Percentiles rank a stretch among this genome's conserved stretches.
Evolutionary conservation across 2,329 filamentous ascomycete genomes (phyloP).

Genomic region (Claviceps sp.): DNA sequence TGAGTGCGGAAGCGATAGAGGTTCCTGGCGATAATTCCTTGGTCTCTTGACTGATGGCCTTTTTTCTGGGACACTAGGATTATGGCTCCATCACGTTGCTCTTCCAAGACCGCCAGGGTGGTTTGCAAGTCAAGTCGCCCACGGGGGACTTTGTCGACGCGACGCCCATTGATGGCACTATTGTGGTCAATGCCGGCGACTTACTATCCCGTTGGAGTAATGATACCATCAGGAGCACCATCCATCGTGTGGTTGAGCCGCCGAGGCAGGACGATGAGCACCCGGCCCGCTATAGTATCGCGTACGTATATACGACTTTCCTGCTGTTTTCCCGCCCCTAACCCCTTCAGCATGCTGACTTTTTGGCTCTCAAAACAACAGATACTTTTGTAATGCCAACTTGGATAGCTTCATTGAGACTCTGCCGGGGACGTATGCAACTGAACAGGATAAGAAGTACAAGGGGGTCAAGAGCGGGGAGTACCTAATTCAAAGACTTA

Average conservation of each 20-base stretch:
- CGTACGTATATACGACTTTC: constrained; percentile 33
- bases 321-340: neutral
- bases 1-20: constrained; percentile 10
- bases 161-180: constrained; percentile 65
- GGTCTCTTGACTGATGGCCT: neutral
- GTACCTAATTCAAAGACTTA: constrained; percentile 66
- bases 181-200: constrained; percentile 84
- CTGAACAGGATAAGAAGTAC: constrained; percentile 63
- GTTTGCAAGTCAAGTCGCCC: constrained; percentile 51
- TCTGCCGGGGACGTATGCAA: constrained; percentile 60
- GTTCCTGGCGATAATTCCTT: no score
- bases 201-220: constrained; percentile 81
- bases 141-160: constrained; percentile 71
- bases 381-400: constrained; percentile 84
- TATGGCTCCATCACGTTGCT: constrained; percentile 49
- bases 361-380: constrained; percentile 11
- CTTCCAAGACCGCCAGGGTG: constrained; percentile 45
- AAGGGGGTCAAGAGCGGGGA: constrained; percentile 63
- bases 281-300: constrained; percentile 73
- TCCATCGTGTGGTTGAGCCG: constrained; percentile 82
- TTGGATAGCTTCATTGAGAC: constrained; percentile 63
- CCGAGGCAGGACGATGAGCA: constrained; percentile 47
- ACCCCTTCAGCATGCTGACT: neutral
- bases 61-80: constrained; percentile 22
- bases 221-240: constrained; percentile 78